Base-by-base conservation (phyloP, 495 filamentous ascomycete genomes). In the Penicillium salamii region DNA sequence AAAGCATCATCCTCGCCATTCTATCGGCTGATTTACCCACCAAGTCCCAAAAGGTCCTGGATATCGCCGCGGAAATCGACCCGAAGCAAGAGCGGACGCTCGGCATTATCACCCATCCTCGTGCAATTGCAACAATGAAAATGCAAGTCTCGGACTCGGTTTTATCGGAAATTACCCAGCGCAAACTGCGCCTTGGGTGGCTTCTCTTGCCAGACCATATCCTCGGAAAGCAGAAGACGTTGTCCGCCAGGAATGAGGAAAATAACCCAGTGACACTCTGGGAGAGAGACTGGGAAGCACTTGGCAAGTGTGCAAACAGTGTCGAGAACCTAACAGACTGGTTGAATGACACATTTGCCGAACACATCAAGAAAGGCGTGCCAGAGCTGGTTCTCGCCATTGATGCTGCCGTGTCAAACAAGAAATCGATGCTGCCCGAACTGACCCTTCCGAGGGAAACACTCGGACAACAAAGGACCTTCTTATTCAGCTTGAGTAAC, bases 71-170 rank as follows among this genome's bases (percentile, higher is more conserved):
- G 8, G 17, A 39, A 18, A 37, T 46, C 35, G 54, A 54, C 29
- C 47, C 38, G 0, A 48, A 43, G 3, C 62, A 70, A 0, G 54
- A 65, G 13, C 67, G 78, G 19, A 78, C 72, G 5, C 54, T 85
- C 13, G 23, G 23, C 8, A 8, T 26, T 8, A 26, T 26, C 23
- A 26, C 23, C 23, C 23, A 26, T 8, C 8, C 23, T n/a, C n/a
- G n/a, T n/a, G n/a, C n/a, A n/a, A n/a, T n/a, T n/a, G n/a, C 23
- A 26, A 26, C 23, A 26, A 26, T 3, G 23, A 3, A 3, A 26
- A 26, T 26, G 23, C 8, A 3, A 8, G 23, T 4, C 23, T 26
- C 8, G 23, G 23, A 26, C 8, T 26, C 23, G 3, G 4, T 26
- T 26, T 4, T 3, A 3, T 26, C 23, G 23, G 23, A 26, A 8